Conservation (phyloP, 805 yeast genomes). For the Starmerella geochares region DNA sequence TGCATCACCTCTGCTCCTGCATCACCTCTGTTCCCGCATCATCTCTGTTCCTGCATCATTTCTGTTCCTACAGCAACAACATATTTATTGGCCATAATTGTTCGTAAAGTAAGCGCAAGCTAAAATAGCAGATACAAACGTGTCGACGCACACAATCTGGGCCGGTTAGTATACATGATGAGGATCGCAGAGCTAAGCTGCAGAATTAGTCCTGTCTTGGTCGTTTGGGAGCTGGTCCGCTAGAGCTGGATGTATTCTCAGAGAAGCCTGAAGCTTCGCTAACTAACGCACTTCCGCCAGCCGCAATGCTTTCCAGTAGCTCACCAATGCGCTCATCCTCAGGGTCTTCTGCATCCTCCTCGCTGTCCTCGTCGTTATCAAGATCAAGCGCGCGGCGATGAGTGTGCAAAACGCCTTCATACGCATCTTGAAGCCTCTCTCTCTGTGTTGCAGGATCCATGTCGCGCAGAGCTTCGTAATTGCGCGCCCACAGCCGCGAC, state of each 20-base stretch:
- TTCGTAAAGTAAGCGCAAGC: background rate
- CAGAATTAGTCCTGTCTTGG: background rate
- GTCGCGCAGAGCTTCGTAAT: constrained; percentile 62
- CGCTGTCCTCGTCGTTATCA: constrained; percentile 8
- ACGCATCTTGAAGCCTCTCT: constrained; percentile 58
- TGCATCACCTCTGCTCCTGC: too few relatives aligned
- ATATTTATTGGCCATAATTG: background rate
- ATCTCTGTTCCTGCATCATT: too few relatives aligned
- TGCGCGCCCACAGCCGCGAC: constrained; percentile 63
- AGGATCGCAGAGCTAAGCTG: too few relatives aligned
- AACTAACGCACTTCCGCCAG: background rate
- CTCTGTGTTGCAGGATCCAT: constrained; percentile 72
- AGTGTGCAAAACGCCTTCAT: constrained; percentile 29
- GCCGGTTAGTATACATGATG: too few relatives aligned
- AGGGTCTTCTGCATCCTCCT: constrained; percentile 13
- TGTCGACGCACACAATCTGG: too few relatives aligned
- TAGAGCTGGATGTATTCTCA: background rate
- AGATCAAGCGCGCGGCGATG: constrained; percentile 14
- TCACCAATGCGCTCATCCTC: constrained; percentile 3
- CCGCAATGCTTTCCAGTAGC: background rate
- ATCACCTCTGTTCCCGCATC: too few relatives aligned
- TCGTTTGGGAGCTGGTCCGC: background rate
- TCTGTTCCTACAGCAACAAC: background rate
- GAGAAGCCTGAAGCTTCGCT: background rate
- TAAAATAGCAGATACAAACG: too few relatives aligned